Percentiles rank a stretch among this genome's conserved stretches.
phyloP scores from a whole-genome alignment of 2,329 filamentous ascomycete genomes.

The Fusarium equiseti region DNA sequence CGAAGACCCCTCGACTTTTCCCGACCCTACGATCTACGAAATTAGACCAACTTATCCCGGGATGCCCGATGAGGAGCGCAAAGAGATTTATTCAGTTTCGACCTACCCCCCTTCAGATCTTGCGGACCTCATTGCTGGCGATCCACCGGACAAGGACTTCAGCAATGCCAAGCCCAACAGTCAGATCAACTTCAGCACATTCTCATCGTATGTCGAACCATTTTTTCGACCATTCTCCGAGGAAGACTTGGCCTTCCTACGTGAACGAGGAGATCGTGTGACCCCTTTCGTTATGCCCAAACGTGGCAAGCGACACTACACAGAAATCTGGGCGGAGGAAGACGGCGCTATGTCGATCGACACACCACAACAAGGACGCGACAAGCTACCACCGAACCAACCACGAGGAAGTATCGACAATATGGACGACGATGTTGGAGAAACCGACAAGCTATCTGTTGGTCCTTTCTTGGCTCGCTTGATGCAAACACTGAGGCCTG shows the following conservation, averaged over 20 bases:
- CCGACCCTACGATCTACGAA: conserved; percentile 93
- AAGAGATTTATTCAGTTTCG: conserved; percentile 88
- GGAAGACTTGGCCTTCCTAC: conserved; percentile 92
- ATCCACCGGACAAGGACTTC: conserved; percentile 94
- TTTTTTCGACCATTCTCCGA: conserved; percentile 91
- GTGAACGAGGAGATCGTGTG: conserved; percentile 87
- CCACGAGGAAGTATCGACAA: conserved; percentile 87
- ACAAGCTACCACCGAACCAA: conserved; percentile 82
- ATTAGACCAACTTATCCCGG: conserved; percentile 79
- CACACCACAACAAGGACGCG: conserved; percentile 68
- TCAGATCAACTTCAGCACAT: conserved; percentile 93
- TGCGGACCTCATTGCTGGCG: conserved; percentile 85
- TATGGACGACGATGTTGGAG: conserved; percentile 86
- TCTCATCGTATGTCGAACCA: conserved; percentile 91
- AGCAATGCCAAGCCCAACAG: conserved; percentile 93
- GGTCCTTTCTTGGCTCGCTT: conserved; percentile 88
- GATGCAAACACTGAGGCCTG: conserved; percentile 83
- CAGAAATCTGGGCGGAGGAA: conserved; percentile 93
- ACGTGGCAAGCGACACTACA: conserved; percentile 86
- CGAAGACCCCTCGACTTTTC: conserved; percentile 89
- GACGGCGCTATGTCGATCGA: conserved; percentile 85
- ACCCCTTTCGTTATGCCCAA: conserved; percentile 88
- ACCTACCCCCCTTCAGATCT: conserved; percentile 85
- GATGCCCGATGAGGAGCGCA: conserved; percentile 88
- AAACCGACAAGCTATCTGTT: conserved; percentile 89